Base-by-base conservation (phyloP, 805 yeast species). In the Pichia nanzhaoensis region DNA sequence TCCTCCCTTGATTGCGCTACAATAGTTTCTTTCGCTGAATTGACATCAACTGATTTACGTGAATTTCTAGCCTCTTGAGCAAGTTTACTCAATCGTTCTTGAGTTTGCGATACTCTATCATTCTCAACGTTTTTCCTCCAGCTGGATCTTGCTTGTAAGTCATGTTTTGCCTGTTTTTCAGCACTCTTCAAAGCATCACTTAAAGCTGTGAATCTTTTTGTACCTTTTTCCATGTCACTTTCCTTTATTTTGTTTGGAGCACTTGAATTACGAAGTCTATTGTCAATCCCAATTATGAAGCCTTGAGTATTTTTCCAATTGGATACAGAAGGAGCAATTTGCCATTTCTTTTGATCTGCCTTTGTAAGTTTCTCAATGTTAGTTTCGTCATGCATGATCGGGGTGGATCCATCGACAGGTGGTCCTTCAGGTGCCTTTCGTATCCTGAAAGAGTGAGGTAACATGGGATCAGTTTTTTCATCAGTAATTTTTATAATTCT, bases 281-380 rank as follows among this genome's bases (percentile, higher is more conserved):
- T 85, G 44, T 89, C 95, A 34, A 90, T 63, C 1, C 84, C 79
- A 37, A 90, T 81, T 1, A 95, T 80, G 58, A 80, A 87, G 1
- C 98, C 97, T 54, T 85, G 84, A 16, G 90, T 86, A 61, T 93
- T 93, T 62, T 89, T 90, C 97, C 98, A 93, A 61, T 87, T 88
- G 1, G 98, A 91, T 0, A 91, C 77, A 1, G 95, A 87, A 0
- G 95, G 81, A 0, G 98, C 98, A 27, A 93, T 88, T 39, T 74
- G 73, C 96, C 97, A 91, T 49, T 77, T 73, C 22, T 75, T 78
- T 51, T 80, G 84, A 43, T 89, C 95, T 52, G 82, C 86, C 22
- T 77, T 76, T 0, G 89, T 75, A 17, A 83, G 60, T 55, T 73
- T 67, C 19, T 77, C 77, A 5, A 78, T 71, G n/a, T 18, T 34